These are phyloP conservation scores for Nakazawaea populi DNA, from an alignment of 805 yeast species.

Conservation along the genomic window DNA sequence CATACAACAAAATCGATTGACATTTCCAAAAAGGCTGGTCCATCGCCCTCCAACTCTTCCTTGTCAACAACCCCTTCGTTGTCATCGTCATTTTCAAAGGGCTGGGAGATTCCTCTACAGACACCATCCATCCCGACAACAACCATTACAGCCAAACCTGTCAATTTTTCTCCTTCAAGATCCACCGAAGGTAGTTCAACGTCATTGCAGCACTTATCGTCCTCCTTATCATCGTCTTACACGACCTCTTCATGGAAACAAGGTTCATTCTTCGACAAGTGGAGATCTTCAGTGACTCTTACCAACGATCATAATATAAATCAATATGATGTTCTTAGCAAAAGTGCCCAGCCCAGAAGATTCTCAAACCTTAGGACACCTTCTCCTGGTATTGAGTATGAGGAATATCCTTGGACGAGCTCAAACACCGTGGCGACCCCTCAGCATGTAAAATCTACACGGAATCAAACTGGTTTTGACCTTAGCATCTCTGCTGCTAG, in stretches of 20 bases:
- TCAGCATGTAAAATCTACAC: background rate
- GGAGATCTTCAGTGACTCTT: conserved; percentile 24
- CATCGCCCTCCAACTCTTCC: conserved; percentile 1
- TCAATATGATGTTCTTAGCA: conserved; percentile 23
- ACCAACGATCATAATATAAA: conserved; percentile 8
- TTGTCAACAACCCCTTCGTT: conserved; percentile 13
- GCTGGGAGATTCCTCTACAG: conserved; percentile 38
- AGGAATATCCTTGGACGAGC: background rate
- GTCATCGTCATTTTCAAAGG: conserved; percentile 18
- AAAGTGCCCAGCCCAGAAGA: conserved; percentile 11
- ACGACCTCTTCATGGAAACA: conserved; percentile 35
- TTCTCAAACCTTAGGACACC: conserved; percentile 13
- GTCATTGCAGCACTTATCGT: conserved; percentile 27
- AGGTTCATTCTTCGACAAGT: conserved; percentile 37
- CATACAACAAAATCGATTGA: conserved; percentile 17
- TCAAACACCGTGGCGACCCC: background rate
- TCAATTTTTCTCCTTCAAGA: conserved; percentile 9
- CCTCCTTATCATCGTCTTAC: conserved; percentile 33
- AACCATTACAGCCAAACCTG: conserved; percentile 2
- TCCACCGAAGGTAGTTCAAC: conserved; percentile 23
- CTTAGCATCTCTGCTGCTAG: conserved; percentile 1
- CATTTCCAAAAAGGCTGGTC: conserved; percentile 12
- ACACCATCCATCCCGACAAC: conserved; percentile 17
- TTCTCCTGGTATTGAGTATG: conserved; percentile 3
- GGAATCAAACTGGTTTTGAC: conserved; percentile 6